Evolutionary conservation across 2,329 filamentous ascomycete genomes (phyloP).

Genomic region (Pseudocercospora musae): DNA sequence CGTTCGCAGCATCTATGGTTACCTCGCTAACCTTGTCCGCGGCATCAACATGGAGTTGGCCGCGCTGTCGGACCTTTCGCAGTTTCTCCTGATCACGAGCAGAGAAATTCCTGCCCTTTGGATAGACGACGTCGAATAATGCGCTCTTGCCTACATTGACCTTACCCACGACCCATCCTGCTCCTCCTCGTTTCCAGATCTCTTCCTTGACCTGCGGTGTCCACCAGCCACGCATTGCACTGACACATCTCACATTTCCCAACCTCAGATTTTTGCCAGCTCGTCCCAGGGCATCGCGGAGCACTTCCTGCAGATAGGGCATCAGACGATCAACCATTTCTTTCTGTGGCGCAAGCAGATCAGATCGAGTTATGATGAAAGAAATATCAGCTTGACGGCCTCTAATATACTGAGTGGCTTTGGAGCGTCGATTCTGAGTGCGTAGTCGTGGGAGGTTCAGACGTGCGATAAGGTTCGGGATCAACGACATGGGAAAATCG

Average conservation of each 20-base stretch:
- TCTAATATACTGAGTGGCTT: conserved; percentile 60
- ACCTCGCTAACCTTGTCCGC: neutral
- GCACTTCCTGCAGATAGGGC: conserved; percentile 74
- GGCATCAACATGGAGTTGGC: neutral
- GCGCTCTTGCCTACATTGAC: conserved; percentile 96
- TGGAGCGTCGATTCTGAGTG: conserved; percentile 75
- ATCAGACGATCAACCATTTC: conserved; percentile 80
- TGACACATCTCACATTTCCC: conserved; percentile 84
- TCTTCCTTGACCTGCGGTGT: conserved; percentile 80
- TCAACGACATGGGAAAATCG: conserved; percentile 91
- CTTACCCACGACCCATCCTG: conserved; percentile 95
- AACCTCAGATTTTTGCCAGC: conserved; percentile 69
- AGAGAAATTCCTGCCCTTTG: conserved; percentile 56
- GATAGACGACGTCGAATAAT: conserved; percentile 82
- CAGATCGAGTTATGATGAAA: conserved; percentile 86
- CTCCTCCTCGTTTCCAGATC: conserved; percentile 79
- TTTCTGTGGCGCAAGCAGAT: conserved; percentile 80
- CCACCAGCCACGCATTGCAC: conserved; percentile 86
- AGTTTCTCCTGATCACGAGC: conserved; percentile 4
- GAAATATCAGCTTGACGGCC: conserved; percentile 73
- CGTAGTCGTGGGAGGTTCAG: conserved; percentile 71
- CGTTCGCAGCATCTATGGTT: neutral
- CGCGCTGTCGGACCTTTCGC: conserved; percentile 9
- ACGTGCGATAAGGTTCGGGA: conserved; percentile 70
- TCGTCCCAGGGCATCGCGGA: conserved; percentile 72